Evolutionary conservation across 306 rosid genomes (phyloP), one percentile per base, ranked within the genome.

Genomic region (Fagus crenata): DNA sequence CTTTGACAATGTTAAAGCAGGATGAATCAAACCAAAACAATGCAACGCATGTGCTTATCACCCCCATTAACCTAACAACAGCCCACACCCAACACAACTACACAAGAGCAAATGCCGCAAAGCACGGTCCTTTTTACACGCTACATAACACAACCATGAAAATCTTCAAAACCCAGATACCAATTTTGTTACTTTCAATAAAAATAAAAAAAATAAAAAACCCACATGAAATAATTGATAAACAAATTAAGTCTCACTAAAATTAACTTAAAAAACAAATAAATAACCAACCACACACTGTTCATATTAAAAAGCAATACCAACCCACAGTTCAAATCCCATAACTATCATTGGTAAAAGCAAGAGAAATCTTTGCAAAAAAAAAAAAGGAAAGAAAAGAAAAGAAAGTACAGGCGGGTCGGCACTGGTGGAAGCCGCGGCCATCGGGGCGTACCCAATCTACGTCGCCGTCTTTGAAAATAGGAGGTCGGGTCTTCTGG

Each of bases 361-460:
- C 35, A 36, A 32, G 42, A 14, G n/a, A 42, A 43, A 73, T 33
- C 33, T 2, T 54, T 5, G n/a, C 11, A 28, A 42, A 59, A 35
- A 39, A 70, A 22, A 6, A n/a, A n/a, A n/a, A 31, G 22, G 68
- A 74, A 5, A 64, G 15, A 63, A 46, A 6, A 41, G 55, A 53
- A 39, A 15, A 33, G 5, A 59, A 31, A 33, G 6, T 88, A 95
- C 99, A 89, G 5, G 97, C 96, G 60, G 97, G 97, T 56, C 99
- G 89, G 81, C 99, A 92, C 81, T 92, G 97, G 72, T 89, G 96
- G 81, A 95, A 90, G 40, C 81, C 88, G 55, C 97, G 97, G 76
- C 88, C 92, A 77, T 90, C 97, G 42, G 97, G 90, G 49, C 97
- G 97, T 81, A 84, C 87, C 99, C 93, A 89, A 61, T 92, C 88